Base-by-base conservation (phyloP, 2,329 filamentous ascomycete genomes). In the Colletotrichum agaves region DNA sequence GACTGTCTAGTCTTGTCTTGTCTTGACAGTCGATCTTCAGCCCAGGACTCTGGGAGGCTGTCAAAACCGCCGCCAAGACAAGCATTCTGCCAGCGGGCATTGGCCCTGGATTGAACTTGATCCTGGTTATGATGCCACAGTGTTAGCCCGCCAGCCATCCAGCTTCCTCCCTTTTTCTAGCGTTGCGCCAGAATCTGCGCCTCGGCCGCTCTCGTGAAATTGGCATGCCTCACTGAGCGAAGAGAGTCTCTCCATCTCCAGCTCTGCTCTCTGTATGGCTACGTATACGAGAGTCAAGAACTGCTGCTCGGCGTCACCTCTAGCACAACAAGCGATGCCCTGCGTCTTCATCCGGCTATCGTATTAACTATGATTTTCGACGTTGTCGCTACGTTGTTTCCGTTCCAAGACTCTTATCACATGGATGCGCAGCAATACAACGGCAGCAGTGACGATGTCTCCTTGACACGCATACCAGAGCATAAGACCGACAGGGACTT, bases 1-100 rank as follows among this genome's bases (percentile, higher is more conserved):
- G 59, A 63, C 31, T 58, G 27, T 57, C 44, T 57, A 57, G 63
- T 35, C 50, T 49, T 56, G 57, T 61, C 63, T 62, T 23, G 49
- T 23, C 59, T 43, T 53, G 35, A 46, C 47, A 64, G 53, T 55
- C 49, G 46, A 64, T 67, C 53, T 39, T 49, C 46, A 21, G 39
- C 37, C 39, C 64, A 59, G 53, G 60, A 41, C 53, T 63, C 58
- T 59, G 46, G 59, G 64, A 67, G 61, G 61, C 53, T 64, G 64
- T 61, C 46, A 67, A 67, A 64, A 7, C 64, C 64, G 47, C 64
- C 53, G 60, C 64, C 64, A 67, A 67, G 64, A 47, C 61, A 5
- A 67, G 53, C 46, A 59, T 60, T 53, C 61, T 64, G 39, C 61
- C 64, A 53, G 64, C 64, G 59, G 64, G 64, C 61, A 64, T 23